These are phyloP conservation scores for Stephania cephalantha DNA, from an alignment of 164 flowering plant species.

Conservation along the genomic window DNA sequence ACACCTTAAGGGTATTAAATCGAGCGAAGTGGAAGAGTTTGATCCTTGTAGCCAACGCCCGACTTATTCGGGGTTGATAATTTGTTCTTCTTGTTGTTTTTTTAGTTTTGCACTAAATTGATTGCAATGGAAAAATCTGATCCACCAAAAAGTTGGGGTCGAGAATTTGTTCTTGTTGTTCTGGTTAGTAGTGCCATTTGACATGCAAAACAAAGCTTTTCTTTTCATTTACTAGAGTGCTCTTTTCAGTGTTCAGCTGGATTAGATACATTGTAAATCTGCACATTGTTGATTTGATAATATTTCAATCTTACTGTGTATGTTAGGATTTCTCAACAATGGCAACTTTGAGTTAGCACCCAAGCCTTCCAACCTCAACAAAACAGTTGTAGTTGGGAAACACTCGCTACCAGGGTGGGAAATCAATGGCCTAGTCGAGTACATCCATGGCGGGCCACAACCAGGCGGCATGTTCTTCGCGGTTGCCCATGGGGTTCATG, in stretches of 20 bases:
- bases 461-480: constrained; percentile 84
- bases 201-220: neutral
- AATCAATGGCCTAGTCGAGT: constrained; percentile 62
- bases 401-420: constrained; percentile 63
- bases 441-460: constrained; percentile 69
- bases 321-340: constrained; percentile 50
- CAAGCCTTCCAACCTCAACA: constrained; percentile 43
- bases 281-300: neutral
- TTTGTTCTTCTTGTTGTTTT: too few species aligned
- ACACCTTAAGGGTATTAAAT: too few species aligned
- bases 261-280: neutral
- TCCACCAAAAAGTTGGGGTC: too few species aligned
- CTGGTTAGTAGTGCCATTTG: too few species aligned
- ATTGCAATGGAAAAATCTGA: too few species aligned
- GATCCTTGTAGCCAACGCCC: too few species aligned
- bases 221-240: neutral
- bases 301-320: neutral
- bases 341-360: constrained; percentile 75
- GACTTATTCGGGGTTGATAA: too few species aligned
- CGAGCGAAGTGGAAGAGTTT: too few species aligned
- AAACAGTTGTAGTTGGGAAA: constrained; percentile 40
- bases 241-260: neutral
- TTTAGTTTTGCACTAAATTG: too few species aligned
- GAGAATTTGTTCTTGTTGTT: too few species aligned
- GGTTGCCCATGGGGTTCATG: constrained; percentile 69